Evolutionary conservation across 2,329 filamentous ascomycete species (phyloP).

Genomic region (Alternaria solani): DNA sequence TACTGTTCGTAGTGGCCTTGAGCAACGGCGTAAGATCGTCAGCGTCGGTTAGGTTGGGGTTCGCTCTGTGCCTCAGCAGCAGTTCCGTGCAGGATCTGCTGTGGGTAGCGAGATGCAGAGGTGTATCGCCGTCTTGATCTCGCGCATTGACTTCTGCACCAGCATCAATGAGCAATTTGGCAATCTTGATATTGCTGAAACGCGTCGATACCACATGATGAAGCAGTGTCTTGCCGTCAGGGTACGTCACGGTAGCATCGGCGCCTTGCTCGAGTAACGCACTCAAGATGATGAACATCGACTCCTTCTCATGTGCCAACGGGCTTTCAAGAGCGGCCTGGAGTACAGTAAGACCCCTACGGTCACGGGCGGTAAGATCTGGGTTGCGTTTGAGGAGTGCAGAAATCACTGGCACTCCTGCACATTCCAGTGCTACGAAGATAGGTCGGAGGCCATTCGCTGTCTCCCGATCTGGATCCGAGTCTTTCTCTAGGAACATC

Average conservation of each 20-base stretch:
- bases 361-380: slow-evolving; percentile 36
- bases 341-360: slow-evolving; percentile 34
- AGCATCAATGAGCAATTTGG: slow-evolving; percentile 32
- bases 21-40: slow-evolving; percentile 36
- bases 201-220: slow-evolving; percentile 34
- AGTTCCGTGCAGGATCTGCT: slow-evolving; percentile 35
- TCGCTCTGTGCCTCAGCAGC: slow-evolving; percentile 35
- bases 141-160: slow-evolving; percentile 32
- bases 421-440: slow-evolving; percentile 40
- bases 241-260: slow-evolving; percentile 29
- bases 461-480: slow-evolving; percentile 39
- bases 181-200: slow-evolving; percentile 29
- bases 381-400: slow-evolving; percentile 39
- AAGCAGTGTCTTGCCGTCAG: slow-evolving; percentile 42
- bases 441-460: slow-evolving; percentile 36
- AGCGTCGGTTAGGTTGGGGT: slow-evolving; percentile 25
- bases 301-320: slow-evolving; percentile 35
- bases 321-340: slow-evolving; percentile 38
- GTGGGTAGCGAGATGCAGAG: slow-evolving; percentile 37
- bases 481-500: slow-evolving; percentile 43
- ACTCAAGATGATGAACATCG: slow-evolving; percentile 31
- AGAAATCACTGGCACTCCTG: slow-evolving; percentile 34
- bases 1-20: slow-evolving; percentile 16
- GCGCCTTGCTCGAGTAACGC: slow-evolving; percentile 37
- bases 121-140: slow-evolving; percentile 37